A percentile compares a stretch with the other conserved stretches of the same genome.
phyloP scores from a whole-genome alignment of 495 filamentous ascomycete genomes.

The Xylaria scruposa region DNA sequence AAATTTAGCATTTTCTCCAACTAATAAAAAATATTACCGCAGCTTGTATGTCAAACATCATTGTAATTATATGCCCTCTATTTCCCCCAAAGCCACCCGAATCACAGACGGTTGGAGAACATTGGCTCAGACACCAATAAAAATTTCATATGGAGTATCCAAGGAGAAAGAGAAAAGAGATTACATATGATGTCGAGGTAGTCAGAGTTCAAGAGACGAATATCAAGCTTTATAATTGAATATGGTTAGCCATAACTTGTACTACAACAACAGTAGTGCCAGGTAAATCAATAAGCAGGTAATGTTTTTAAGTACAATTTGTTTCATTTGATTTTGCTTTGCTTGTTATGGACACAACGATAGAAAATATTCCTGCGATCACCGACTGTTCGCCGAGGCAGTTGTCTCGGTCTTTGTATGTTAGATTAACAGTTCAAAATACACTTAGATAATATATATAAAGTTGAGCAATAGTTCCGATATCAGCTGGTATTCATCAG shows the following conservation, averaged over 20 bases:
- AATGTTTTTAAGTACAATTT: background rate
- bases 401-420: background rate
- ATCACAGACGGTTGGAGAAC: background rate
- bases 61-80: background rate
- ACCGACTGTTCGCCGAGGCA: background rate
- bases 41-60: background rate
- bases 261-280: background rate
- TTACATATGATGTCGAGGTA: background rate
- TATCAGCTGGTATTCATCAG: background rate
- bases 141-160: background rate
- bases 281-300: background rate
- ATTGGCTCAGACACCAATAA: background rate
- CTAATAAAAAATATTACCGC: background rate
- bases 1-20: background rate
- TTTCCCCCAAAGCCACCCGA: background rate
- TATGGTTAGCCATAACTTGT: background rate
- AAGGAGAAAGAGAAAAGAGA: background rate
- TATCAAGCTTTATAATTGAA: background rate
- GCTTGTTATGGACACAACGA: background rate
- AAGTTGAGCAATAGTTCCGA: background rate
- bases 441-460: background rate
- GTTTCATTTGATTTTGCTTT: background rate
- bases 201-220: background rate
- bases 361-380: background rate
- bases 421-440: background rate